A percentile compares a stretch with the other conserved stretches of the same genome.
Conservation (phyloP, 805 yeast genomes). For the Tetrapisispora iriomotensis region DNA sequence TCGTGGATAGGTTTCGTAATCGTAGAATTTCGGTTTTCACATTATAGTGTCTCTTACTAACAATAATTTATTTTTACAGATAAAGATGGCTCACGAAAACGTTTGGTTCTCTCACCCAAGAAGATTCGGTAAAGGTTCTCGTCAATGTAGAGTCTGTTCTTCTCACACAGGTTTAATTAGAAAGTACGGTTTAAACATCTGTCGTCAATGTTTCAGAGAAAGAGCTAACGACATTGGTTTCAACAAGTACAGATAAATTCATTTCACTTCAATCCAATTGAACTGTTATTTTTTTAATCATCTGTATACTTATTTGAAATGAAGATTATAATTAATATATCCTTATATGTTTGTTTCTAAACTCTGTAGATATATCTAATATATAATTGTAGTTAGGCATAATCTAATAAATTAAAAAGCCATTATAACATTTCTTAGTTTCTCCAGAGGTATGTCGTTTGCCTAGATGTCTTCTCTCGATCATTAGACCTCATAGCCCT, state of each 20-base stretch:
- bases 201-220: conserved; percentile 99
- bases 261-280: neutral
- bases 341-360: too few relatives aligned
- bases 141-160: conserved; percentile 98
- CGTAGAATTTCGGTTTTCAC: too few relatives aligned
- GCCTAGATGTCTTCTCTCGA: too few relatives aligned
- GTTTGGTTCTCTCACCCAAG: conserved; percentile 99
- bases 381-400: conserved; percentile 3
- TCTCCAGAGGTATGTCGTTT: neutral
- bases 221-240: conserved; percentile 98
- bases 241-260: conserved; percentile 95
- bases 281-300: too few relatives aligned
- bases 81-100: conserved; percentile 96
- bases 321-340: too few relatives aligned
- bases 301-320: too few relatives aligned
- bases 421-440: neutral
- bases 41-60: conserved; percentile 4
- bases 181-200: conserved; percentile 98
- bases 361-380: conserved; percentile 1
- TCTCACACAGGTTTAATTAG: conserved; percentile 99
- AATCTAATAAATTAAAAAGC: conserved; percentile 4
- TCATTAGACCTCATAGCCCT: too few relatives aligned
- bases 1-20: too few relatives aligned
- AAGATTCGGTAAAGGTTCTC: conserved; percentile 99
- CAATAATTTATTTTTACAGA: conserved; percentile 5